These are phyloP conservation scores for Russula emetica DNA, from an alignment of 768 basidiomycete species.

Conservation along the genomic window DNA sequence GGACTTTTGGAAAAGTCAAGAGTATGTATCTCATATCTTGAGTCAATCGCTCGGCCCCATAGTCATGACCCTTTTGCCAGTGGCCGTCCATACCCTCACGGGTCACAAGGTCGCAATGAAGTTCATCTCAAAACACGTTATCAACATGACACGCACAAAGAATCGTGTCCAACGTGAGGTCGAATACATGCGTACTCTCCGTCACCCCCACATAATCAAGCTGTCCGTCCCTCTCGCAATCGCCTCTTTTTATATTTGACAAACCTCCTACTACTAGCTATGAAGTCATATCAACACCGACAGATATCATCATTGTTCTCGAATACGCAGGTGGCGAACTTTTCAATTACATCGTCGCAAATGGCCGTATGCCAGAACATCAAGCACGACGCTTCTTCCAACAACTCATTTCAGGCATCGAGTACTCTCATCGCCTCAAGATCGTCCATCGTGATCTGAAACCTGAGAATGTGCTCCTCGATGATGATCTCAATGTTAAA, in stretches of 20 bases:
- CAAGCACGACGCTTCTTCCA: conserved; percentile 95
- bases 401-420: conserved; percentile 95
- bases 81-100: conserved; percentile 91
- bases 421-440: conserved; percentile 93
- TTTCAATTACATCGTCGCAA: conserved; percentile 96
- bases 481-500: conserved; percentile 86
- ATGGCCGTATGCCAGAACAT: conserved; percentile 85
- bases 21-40: conserved; percentile 51
- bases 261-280: conserved; percentile 44
- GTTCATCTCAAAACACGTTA: conserved; percentile 91
- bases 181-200: conserved; percentile 90
- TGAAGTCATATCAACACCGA: conserved; percentile 87
- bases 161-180: conserved; percentile 91
- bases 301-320: conserved; percentile 97
- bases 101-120: conserved; percentile 98
- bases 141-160: conserved; percentile 87
- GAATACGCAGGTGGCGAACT: conserved; percentile 96
- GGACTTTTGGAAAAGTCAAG: conserved; percentile 98
- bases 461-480: conserved; percentile 90
- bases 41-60: background rate
- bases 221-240: conserved; percentile 52
- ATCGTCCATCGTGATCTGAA: conserved; percentile 98
- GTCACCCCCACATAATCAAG: conserved; percentile 98
- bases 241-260: conserved; percentile 17
- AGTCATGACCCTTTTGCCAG: conserved; percentile 40